phyloP scores from a whole-genome alignment of 2,329 filamentous ascomycete species.

The Nemania abortiva region DNA sequence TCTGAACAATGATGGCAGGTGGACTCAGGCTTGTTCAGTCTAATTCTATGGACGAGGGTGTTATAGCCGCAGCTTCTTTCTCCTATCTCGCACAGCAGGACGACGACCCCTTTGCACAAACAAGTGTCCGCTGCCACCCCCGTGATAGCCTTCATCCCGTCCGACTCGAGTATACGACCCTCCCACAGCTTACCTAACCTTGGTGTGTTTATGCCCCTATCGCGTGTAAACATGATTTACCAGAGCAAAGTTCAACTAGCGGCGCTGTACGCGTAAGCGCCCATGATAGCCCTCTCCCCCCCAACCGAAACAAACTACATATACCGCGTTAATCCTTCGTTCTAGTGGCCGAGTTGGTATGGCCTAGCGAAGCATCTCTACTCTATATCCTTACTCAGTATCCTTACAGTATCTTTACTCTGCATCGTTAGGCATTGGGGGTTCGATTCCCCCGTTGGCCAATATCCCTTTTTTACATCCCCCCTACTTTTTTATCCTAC shows the following conservation, averaged over 20 bases:
- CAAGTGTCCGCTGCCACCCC: too few species aligned
- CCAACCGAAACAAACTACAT: too few species aligned
- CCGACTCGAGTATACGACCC: too few species aligned
- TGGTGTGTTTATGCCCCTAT: neutral
- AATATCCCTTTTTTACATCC: neutral
- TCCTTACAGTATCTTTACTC: neutral
- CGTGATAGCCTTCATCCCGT: too few species aligned
- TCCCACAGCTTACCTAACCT: too few species aligned
- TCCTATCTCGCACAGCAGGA: too few species aligned
- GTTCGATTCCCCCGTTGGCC: conserved; percentile 16
- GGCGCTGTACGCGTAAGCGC: neutral
- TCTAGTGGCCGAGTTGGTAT: conserved; percentile 8
- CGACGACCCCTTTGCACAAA: too few species aligned
- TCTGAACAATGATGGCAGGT: too few species aligned
- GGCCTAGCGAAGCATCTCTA: neutral
- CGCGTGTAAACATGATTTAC: neutral
- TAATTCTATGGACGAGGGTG: too few species aligned
- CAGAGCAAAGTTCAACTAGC: neutral
- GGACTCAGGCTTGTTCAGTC: too few species aligned
- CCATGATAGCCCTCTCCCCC: neutral
- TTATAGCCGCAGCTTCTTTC: too few species aligned
- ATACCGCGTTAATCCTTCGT: neutral
- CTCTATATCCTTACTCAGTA: neutral
- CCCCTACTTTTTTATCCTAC: too few species aligned
- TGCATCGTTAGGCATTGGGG: neutral